A percentile compares a stretch with the other conserved stretches of the same genome.
Conservation (phyloP, 2,329 filamentous ascomycete species). For the Cercospora janseana region DNA sequence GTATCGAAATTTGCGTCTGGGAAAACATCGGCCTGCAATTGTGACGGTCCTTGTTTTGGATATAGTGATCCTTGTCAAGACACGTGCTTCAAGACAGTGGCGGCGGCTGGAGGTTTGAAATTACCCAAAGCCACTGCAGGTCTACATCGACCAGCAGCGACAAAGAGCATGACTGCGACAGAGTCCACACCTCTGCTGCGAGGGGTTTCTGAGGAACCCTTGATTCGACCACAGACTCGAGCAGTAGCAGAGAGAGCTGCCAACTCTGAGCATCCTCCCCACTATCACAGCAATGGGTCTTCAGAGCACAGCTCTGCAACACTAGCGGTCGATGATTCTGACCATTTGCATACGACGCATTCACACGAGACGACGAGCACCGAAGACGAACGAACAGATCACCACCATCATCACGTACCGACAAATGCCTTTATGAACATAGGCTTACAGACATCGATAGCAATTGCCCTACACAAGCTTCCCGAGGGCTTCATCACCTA, state of each 20-base stretch:
- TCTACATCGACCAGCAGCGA: constrained; percentile 24
- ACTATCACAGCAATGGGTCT: constrained; percentile 13
- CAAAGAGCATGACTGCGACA: constrained; percentile 29
- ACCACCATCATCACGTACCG: constrained; percentile 91
- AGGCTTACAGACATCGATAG: constrained; percentile 91
- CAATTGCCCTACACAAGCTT: constrained; percentile 93
- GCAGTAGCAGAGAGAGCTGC: constrained; percentile 19
- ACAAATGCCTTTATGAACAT: constrained; percentile 91
- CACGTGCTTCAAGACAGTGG: constrained; percentile 58
- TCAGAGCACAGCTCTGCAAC: constrained; percentile 26
- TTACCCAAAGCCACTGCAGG: constrained; percentile 27
- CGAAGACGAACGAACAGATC: constrained; percentile 22
- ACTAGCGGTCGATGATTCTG: constrained; percentile 4
- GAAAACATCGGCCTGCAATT: constrained; percentile 49
- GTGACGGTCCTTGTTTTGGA: constrained; percentile 60
- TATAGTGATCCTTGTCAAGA: constrained; percentile 61
- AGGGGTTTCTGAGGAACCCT: constrained; percentile 24
- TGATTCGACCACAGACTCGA: constrained; percentile 18
- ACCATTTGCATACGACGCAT: constrained; percentile 21
- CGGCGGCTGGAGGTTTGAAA: constrained; percentile 38
- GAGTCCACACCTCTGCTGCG: constrained; percentile 36
- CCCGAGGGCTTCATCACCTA: constrained; percentile 88
- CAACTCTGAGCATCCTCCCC: constrained; percentile 7
- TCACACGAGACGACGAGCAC: constrained; percentile 20
- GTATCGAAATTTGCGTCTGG: constrained; percentile 50